These are phyloP conservation scores for Cadophora sp. DNA, from an alignment of 2,329 filamentous ascomycete genomes.

Conservation along the genomic window DNA sequence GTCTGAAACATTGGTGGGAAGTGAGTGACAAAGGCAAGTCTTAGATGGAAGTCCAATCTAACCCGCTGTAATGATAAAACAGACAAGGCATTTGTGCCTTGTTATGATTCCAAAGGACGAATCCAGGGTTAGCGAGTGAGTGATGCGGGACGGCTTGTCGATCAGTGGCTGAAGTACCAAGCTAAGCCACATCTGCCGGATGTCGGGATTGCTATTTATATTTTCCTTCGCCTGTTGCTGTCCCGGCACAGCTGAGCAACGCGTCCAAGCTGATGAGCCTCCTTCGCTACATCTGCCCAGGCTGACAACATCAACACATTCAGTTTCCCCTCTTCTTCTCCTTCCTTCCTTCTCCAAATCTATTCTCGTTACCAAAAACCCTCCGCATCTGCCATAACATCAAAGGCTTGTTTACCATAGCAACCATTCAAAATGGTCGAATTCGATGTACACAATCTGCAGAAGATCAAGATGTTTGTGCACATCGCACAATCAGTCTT, in stretches of 20 bases:
- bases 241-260: constrained; percentile 11
- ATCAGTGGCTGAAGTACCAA: background rate
- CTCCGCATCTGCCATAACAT: background rate
- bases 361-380: background rate
- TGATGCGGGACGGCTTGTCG: constrained; percentile 3
- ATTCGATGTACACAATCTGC: constrained; percentile 42
- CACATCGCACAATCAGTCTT: constrained; percentile 62
- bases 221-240: constrained; percentile 10
- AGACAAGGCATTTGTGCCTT: too few species aligned
- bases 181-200: constrained; percentile 1
- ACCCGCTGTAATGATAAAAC: too few species aligned
- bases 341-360: background rate
- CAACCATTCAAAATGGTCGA: constrained; percentile 36
- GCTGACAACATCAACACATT: constrained; percentile 9
- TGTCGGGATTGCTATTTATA: constrained; percentile 13
- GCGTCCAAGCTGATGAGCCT: constrained; percentile 20
- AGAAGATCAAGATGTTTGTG: constrained; percentile 58
- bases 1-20: too few species aligned
- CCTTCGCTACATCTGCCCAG: constrained; percentile 7
- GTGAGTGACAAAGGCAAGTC: too few species aligned
- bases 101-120: background rate
- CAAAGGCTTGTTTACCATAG: constrained; percentile 11
- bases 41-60: too few species aligned
- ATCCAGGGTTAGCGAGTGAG: background rate
- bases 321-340: background rate